These are phyloP conservation scores for Fusarium tanahbumbuense DNA, from an alignment of 2,329 filamentous ascomycete genomes.

Conservation along the genomic window DNA sequence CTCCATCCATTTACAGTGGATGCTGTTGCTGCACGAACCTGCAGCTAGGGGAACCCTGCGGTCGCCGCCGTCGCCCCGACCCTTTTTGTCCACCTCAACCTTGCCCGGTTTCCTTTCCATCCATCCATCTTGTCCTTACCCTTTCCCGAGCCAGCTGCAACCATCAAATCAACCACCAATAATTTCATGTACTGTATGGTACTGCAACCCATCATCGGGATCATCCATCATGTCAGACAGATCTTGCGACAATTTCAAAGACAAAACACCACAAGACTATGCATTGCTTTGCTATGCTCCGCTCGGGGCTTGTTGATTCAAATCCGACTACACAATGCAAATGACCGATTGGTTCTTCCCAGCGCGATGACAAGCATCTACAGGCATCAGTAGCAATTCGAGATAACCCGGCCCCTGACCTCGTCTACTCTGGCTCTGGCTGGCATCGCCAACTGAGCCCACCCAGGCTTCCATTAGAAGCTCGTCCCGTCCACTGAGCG, in stretches of 20 bases:
- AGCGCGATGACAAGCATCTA: constrained; percentile 10
- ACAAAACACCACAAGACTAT: neutral
- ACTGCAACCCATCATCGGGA: constrained; percentile 26
- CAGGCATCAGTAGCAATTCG: constrained; percentile 24
- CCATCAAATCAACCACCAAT: constrained; percentile 30
- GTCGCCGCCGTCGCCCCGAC: constrained; percentile 36
- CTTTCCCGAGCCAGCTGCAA: neutral
- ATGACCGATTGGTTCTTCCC: constrained; percentile 4
- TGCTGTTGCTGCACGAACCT: constrained; percentile 27
- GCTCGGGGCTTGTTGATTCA: neutral
- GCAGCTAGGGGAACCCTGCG: constrained; percentile 37
- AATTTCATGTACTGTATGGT: constrained; percentile 21
- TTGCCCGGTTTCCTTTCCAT: constrained; percentile 14
- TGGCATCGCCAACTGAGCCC: constrained; percentile 30
- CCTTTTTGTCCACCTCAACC: constrained; percentile 35
- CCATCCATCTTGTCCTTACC: constrained; percentile 5
- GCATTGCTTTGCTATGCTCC: neutral
- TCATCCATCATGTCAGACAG: constrained; percentile 16
- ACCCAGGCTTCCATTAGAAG: constrained; percentile 38
- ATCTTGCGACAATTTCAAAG: neutral
- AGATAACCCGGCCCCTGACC: constrained; percentile 38
- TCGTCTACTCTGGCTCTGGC: constrained; percentile 22
- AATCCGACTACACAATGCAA: neutral
- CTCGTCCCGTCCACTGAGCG: constrained; percentile 31
- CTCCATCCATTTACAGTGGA: constrained; percentile 37